Evolutionary conservation across 2,329 filamentous ascomycete genomes (phyloP).

Genomic region (Diaporthe velutina): DNA sequence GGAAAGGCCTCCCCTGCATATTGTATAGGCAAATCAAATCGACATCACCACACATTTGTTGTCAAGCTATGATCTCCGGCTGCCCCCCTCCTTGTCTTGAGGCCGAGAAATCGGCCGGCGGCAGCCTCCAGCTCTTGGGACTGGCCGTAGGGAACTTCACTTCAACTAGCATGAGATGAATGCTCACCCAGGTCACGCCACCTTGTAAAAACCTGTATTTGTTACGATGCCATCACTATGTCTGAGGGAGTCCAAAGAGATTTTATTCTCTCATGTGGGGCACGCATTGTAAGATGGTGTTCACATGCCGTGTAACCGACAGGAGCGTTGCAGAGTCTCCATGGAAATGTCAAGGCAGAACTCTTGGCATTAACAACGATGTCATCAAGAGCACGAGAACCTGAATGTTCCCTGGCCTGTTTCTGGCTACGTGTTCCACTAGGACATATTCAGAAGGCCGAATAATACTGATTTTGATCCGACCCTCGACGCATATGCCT

Average conservation of each 20-base stretch:
- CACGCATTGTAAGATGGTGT: no score
- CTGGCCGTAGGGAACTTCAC: no score
- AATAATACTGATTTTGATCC: no score
- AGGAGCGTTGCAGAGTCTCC: not conserved
- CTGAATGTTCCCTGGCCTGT: not conserved
- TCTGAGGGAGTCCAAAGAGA: not conserved
- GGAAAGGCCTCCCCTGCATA: not conserved
- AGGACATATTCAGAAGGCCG: no score
- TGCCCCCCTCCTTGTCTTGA: not conserved
- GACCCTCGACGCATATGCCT: no score
- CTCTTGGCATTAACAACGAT: no score
- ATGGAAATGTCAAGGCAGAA: not conserved
- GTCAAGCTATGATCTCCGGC: not conserved
- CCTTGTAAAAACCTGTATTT: not conserved
- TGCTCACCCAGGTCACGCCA: not conserved
- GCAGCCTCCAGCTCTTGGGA: not conserved
- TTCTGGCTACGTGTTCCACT: not conserved
- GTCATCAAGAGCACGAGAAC: not conserved
- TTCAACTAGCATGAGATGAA: not conserved
- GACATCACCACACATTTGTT: not conserved
- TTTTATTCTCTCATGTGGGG: not conserved
- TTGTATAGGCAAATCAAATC: no score
- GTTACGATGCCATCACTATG: not conserved
- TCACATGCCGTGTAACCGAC: no score
- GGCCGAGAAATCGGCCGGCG: not conserved